Evolutionary conservation across 495 filamentous ascomycete species (phyloP), one percentile per base, ranked within the genome.

Genomic region (Tuber umbilicatum): DNA sequence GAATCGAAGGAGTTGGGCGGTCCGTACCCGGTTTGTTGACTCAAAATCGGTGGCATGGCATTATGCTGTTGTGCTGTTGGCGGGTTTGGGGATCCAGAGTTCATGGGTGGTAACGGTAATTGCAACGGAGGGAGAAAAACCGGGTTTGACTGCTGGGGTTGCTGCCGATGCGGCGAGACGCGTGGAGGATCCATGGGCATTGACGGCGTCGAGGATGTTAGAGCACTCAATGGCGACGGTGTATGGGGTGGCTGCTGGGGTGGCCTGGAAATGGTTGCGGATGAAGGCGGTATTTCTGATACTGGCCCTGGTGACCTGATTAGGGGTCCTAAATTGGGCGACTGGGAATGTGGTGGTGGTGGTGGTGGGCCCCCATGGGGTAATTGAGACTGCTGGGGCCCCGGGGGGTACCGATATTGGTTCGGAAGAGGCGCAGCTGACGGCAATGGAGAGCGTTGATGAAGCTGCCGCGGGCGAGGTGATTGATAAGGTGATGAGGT

Each of bases 1-100:
- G 80, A 82, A 78, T 80, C 81, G 74, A 82, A 82, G 40, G 81
- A 82, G 55, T 73, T 82, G 74, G 81, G 81, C 73, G 81, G 81
- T 31, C 81, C 80, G 74, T 82, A 82, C 75, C 74, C 77, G 71
- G 69, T 71, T 68, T 81, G 78, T 75, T 82, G 77, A 45, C 71
- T 75, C 55, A 82, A 74, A 70, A 82, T 78, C 45, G 81, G 81
- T 42, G 81, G 78, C 78, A 82, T 82, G 41, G 78, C 69, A 73
- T 78, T 77, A 45, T 82, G 81, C 64, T 78, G 80, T 31, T 73
- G 70, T 47, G 64, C 79, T 42, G 43, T 47, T 21, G 71, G 73
- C 19, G 72, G 70, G 42, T 47, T 74, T 68, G 79, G 81, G 10
- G 81, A 45, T 41, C 78, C 80, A 35, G 80, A 76, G 68, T 75